Evolutionary conservation across 2,329 filamentous ascomycete species (phyloP).

Genomic region (Colletotrichum sp.): DNA sequence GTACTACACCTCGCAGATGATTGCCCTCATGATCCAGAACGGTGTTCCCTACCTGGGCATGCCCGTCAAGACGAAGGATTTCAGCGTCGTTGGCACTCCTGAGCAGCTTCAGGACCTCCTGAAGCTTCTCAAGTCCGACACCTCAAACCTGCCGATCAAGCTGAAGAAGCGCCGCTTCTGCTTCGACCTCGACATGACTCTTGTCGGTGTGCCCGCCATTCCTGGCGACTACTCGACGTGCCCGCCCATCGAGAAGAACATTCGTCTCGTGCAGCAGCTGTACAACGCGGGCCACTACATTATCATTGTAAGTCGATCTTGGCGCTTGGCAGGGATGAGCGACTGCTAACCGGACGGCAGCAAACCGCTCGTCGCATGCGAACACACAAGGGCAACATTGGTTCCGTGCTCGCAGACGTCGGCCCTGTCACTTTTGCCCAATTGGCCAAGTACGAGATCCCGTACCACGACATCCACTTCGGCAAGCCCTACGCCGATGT

Average conservation of each 20-base stretch:
- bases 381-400: slow-evolving; percentile 31
- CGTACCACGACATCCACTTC: slow-evolving; percentile 33
- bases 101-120: slow-evolving; percentile 32
- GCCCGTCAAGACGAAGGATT: slow-evolving; percentile 26
- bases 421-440: slow-evolving; percentile 29
- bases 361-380: slow-evolving; percentile 32
- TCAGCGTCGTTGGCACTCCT: slow-evolving; percentile 31
- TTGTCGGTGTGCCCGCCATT: slow-evolving; percentile 30
- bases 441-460: slow-evolving; percentile 29
- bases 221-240: slow-evolving; percentile 32
- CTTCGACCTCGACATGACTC: slow-evolving; percentile 34
- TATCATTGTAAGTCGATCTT: slow-evolving; percentile 28
- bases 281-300: slow-evolving; percentile 33
- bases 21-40: slow-evolving; percentile 27
- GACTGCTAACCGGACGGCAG: not conserved
- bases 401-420: slow-evolving; percentile 30
- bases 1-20: slow-evolving; percentile 31
- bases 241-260: slow-evolving; percentile 32
- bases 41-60: slow-evolving; percentile 29
- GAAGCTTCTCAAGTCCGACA: slow-evolving; percentile 25
- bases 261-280: slow-evolving; percentile 30
- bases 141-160: slow-evolving; percentile 22
- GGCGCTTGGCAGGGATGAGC: not conserved
- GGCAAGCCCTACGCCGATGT: slow-evolving; percentile 34
- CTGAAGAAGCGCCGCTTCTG: slow-evolving; percentile 33